Base-by-base conservation (phyloP, 371 early-diverging fungal genomes). In the Mortierella polycephala region DNA sequence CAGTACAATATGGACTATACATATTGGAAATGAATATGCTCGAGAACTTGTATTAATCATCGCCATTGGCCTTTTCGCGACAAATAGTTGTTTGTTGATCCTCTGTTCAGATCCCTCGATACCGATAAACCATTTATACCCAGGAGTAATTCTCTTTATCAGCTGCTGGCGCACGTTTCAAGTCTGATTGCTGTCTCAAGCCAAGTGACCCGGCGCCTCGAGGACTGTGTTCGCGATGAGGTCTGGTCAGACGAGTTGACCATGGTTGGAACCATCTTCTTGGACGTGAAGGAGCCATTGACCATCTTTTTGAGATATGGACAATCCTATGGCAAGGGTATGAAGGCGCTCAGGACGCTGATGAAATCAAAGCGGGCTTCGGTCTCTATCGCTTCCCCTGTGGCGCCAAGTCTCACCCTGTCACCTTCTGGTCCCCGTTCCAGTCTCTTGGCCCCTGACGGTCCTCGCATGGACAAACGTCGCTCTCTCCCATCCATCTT, bases 301-400 rank as follows among this genome's bases (percentile, higher is more conserved):
- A 62, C 73, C 21, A 69, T 72, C 56, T 79, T 79, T 46, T 69
- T 79, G 73, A 72, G 61, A 56, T 79, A 79, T 18, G 79, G 79
- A 23, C 79, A 79, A 44, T 64, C 79, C n/a, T 79, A 79, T 44
- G 79, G 69, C 23, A 79, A 79, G 60, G 79, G 79, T 42, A 79
- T 79, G 73, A 72, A 72, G 58, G 72, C 79, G 16, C 57, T 79
- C 42, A 60, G 73, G 47, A 41, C 79, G 12, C 51, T 79, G 42
- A 52, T 79, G 62, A 79, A 79, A 49, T 68, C 73, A 55, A 79
- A 72, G 63, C 64, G 73, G 18, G 52, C 73, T 4, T 52, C 73
- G 11, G 23, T 65, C n/a, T 46, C 58, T 1, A 23, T 39, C 44
- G 3, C 60, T 0, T 3, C 57, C 18, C 23, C 45, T 20, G 16